Conservation (phyloP, 306 rosid genomes). For the Quercus berberidifolia region DNA sequence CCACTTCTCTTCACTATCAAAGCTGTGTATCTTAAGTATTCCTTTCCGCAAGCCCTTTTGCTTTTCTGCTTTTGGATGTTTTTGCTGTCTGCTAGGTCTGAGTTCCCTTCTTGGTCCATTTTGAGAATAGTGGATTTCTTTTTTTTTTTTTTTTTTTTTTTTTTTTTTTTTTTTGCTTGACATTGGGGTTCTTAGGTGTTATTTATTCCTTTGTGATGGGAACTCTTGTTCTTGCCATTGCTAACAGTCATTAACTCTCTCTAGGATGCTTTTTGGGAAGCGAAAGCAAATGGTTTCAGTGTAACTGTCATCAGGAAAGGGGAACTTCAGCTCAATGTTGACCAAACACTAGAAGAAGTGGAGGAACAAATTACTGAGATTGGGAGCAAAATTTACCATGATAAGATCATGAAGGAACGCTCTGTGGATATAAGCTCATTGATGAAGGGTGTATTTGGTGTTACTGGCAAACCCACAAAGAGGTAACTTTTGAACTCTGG, state of each 20-base stretch:
- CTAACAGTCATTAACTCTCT: slow-evolving; percentile 12
- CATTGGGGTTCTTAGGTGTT: not conserved
- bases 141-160: not conserved
- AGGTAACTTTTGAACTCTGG: slow-evolving; percentile 41
- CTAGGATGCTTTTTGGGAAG: slow-evolving; percentile 84
- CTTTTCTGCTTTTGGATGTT: not conserved
- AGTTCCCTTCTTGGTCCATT: not conserved
- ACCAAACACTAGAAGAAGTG: slow-evolving; percentile 82
- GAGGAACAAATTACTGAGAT: slow-evolving; percentile 81
- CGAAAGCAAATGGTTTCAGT: slow-evolving; percentile 75
- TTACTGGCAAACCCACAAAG: slow-evolving; percentile 42
- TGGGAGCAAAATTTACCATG: slow-evolving; percentile 95
- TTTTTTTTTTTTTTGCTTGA: not conserved
- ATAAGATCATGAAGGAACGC: slow-evolving; percentile 67
- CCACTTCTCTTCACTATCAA: not conserved
- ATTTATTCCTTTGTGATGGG: not conserved
- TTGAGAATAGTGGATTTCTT: not conserved
- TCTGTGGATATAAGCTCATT: slow-evolving; percentile 81
- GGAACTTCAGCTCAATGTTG: slow-evolving; percentile 83
- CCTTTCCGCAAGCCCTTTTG: not conserved
- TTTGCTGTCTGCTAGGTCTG: not conserved
- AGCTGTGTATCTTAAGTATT: not conserved
- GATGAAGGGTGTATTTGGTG: slow-evolving; percentile 87
- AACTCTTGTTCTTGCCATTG: slow-evolving; percentile 9
- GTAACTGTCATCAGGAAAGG: slow-evolving; percentile 86